Evolutionary conservation across 192 early-diverging fungal species (phyloP), one percentile per base, ranked within the genome.

Genomic region (Coemansia sp.): DNA sequence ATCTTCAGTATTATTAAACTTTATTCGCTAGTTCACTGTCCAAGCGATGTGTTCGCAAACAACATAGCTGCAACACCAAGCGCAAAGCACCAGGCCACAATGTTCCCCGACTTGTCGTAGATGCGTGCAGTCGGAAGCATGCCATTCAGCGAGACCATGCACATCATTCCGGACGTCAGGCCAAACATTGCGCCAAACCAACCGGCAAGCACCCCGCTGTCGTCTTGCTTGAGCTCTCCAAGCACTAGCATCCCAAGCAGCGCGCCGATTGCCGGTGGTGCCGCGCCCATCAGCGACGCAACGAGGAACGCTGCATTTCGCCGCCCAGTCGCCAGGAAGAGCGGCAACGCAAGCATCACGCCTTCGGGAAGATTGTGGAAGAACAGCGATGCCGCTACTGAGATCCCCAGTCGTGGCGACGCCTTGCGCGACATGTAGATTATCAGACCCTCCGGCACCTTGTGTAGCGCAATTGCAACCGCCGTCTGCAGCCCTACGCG

Each of bases 301-400:
- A 74, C 44, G 16, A 66, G 10, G 38, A 82, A 82, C 7, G 77
- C 72, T 69, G 68, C 42, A 56, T 58, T 57, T 13, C 75, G 69
- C 57, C 64, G 56, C 37, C 75, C 65, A 2, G 78, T 77, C 6
- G 77, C 70, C 58, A 80, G 51, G 37, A 70, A 84, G 17, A 84
- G 65, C 11, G 83, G 77, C 65, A 84, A 43, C 7, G 78, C 83
- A 16, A 84, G 70, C 68, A 74, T 84, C 58, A 84, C 56, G 19
- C 83, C 83, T 48, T 84, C 83, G 5, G 83, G 83, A 25, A 84
- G 66, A 59, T 84, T 84, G 68, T 84, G 83, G 50, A 80, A 71
- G 19, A 76, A 72, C 44, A 84, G 69, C 16, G 83, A 76, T 7
- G 70, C 69, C 5, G 75, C 71, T 45, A 84, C 72, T 4, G 71